phyloP scores from a whole-genome alignment of 2,329 filamentous ascomycete species.

The Arthrobotrys entomopaga region DNA sequence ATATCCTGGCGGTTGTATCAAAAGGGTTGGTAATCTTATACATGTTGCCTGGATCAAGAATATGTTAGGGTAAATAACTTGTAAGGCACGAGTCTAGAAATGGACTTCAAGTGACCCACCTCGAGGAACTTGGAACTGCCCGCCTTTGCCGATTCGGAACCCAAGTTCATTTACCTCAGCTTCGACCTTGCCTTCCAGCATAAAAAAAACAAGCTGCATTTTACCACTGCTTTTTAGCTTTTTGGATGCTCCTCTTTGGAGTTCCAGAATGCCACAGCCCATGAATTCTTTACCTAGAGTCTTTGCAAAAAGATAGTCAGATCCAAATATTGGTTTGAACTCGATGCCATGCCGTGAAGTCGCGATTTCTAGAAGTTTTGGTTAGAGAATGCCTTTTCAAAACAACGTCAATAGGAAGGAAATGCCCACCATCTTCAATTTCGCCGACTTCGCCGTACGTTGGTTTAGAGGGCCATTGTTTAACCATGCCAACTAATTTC shows the following conservation, averaged over 20 bases:
- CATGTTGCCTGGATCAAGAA: slow-evolving; percentile 77
- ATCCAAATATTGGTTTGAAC: slow-evolving; percentile 52
- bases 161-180: slow-evolving; percentile 79
- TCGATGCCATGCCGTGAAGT: slow-evolving; percentile 45
- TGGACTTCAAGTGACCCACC: slow-evolving; percentile 69
- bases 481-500: slow-evolving; percentile 55
- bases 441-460: slow-evolving; percentile 40
- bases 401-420: too few species aligned
- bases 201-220: slow-evolving; percentile 98
- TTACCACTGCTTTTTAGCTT: slow-evolving; percentile 88
- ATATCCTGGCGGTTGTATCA: slow-evolving; percentile 77
- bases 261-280: slow-evolving; percentile 86
- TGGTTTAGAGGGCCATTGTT: slow-evolving; percentile 31
- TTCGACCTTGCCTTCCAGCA: slow-evolving; percentile 81
- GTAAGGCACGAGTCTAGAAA: background rate
- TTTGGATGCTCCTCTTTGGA: slow-evolving; percentile 85
- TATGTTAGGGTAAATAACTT: slow-evolving; percentile 11
- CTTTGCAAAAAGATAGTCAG: slow-evolving; percentile 74
- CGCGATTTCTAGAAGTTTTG: slow-evolving; percentile 33
- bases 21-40: slow-evolving; percentile 90
- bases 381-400: slow-evolving; percentile 48
- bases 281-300: slow-evolving; percentile 85
- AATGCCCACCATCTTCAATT: slow-evolving; percentile 54
- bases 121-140: slow-evolving; percentile 93
- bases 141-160: slow-evolving; percentile 86